phyloP scores from a whole-genome alignment of 805 yeast genomes.

The Metschnikowia rubicola region DNA sequence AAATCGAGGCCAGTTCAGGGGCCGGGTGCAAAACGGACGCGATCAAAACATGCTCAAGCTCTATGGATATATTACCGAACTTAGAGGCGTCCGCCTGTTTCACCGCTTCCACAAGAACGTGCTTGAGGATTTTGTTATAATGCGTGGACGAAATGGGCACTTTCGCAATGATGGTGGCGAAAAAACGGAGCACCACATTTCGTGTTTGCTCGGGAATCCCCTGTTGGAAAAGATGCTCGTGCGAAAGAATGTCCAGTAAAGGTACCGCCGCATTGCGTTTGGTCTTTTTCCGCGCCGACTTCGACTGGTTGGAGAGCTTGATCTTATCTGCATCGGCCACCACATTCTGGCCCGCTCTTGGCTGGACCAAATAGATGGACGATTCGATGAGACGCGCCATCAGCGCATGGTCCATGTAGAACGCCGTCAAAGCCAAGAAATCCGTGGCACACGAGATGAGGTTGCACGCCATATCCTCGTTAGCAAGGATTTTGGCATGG shows the following conservation, averaged over 20 bases:
- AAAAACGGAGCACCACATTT: constrained; percentile 40
- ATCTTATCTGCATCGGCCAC: constrained; percentile 2
- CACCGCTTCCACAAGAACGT: constrained; percentile 34
- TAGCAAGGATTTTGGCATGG: constrained; percentile 28
- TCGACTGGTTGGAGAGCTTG: constrained; percentile 11
- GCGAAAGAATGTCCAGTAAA: constrained; percentile 65
- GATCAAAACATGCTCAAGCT: constrained; percentile 40
- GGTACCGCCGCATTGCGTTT: constrained; percentile 45
- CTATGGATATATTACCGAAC: constrained; percentile 25
- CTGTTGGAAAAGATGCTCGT: constrained; percentile 51
- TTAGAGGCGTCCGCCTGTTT: constrained; percentile 23
- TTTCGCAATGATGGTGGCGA: constrained; percentile 45
- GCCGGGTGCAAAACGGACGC: constrained; percentile 69
- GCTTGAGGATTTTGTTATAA: constrained; percentile 51
- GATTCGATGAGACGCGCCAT: constrained; percentile 58
- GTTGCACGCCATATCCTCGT: constrained; percentile 42
- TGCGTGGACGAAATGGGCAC: constrained; percentile 59
- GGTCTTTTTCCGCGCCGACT: constrained; percentile 33
- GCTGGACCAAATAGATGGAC: constrained; percentile 42
- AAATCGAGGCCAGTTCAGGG: constrained; percentile 54
- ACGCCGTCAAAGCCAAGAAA: constrained; percentile 33
- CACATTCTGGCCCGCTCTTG: constrained; percentile 21
- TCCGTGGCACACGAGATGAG: constrained; percentile 26
- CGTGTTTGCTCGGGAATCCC: constrained; percentile 39
- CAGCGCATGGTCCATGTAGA: constrained; percentile 47